Evolutionary conservation across 768 basidiomycete genomes (phyloP).

Genomic region (Boletus rufocinnamomeus): DNA sequence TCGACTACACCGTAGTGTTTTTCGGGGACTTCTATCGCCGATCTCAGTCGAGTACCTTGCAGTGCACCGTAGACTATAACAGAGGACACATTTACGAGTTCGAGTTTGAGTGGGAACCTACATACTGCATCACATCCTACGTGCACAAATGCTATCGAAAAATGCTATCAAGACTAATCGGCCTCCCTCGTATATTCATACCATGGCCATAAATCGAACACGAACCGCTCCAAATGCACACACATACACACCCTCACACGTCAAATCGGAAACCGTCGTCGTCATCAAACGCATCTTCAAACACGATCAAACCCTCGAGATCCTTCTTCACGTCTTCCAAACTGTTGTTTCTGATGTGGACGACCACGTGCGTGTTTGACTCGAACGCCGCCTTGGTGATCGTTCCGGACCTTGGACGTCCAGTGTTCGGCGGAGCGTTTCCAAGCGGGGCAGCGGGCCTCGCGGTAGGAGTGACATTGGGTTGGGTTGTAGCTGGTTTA

Average conservation of each 20-base stretch:
- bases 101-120: neutral
- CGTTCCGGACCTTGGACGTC: slow-evolving; percentile 28
- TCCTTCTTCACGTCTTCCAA: slow-evolving; percentile 35
- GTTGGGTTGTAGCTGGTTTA: slow-evolving; percentile 10
- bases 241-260: slow-evolving; percentile 15
- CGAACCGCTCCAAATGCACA: neutral
- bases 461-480: neutral
- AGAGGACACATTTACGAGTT: neutral
- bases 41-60: neutral
- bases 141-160: slow-evolving; percentile 17
- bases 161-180: slow-evolving; percentile 7
- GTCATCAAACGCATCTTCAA: slow-evolving; percentile 30
- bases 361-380: slow-evolving; percentile 22
- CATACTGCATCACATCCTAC: slow-evolving; percentile 15
- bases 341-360: slow-evolving; percentile 23
- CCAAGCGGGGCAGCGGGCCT: neutral
- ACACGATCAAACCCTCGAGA: slow-evolving; percentile 33
- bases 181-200: slow-evolving; percentile 9
- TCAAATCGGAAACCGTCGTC: slow-evolving; percentile 35
- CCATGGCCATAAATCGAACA: slow-evolving; percentile 19
- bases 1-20: neutral
- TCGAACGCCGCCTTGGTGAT: slow-evolving; percentile 28
- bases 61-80: neutral
- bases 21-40: neutral
- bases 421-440: neutral